These are phyloP conservation scores for Mycena rosella DNA, from an alignment of 768 basidiomycete species.

Conservation along the genomic window DNA sequence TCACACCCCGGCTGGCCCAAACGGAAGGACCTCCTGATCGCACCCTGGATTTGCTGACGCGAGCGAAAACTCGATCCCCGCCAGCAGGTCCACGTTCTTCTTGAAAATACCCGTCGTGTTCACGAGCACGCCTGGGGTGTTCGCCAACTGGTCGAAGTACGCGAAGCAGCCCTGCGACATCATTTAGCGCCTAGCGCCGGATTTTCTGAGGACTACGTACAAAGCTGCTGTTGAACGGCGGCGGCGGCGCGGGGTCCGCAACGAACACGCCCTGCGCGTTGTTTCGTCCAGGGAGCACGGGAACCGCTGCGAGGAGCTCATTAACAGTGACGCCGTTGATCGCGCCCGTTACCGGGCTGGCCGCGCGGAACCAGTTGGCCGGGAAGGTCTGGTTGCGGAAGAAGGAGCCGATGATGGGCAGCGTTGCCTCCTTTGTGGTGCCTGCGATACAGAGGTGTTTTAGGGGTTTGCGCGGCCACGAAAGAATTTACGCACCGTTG, in stretches of 20 bases:
- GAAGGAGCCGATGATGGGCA: constrained; percentile 23
- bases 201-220: constrained; percentile 2
- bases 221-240: constrained; percentile 32
- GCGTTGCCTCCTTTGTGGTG: constrained; percentile 30
- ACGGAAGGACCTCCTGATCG: constrained; percentile 27
- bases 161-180: constrained; percentile 27
- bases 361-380: constrained; percentile 28
- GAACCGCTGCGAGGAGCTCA: constrained; percentile 9
- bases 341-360: constrained; percentile 22
- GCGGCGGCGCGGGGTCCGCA: constrained; percentile 29
- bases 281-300: constrained; percentile 23
- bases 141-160: constrained; percentile 27
- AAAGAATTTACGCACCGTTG: constrained; percentile 18
- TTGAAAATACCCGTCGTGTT: constrained; percentile 33
- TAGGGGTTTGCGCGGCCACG: neutral
- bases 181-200: too few relatives aligned
- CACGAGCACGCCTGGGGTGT: constrained; percentile 17
- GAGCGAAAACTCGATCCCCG: constrained; percentile 24
- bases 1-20: constrained; percentile 28
- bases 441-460: constrained; percentile 3
- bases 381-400: constrained; percentile 35
- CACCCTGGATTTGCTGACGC: constrained; percentile 28
- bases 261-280: constrained; percentile 31
- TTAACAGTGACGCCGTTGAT: neutral
- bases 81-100: constrained; percentile 27